Evolutionary conservation across 352 stramenopile genomes (phyloP), one percentile per base, ranked within the genome.

Genomic region (Peronosclerospora sorghi): DNA sequence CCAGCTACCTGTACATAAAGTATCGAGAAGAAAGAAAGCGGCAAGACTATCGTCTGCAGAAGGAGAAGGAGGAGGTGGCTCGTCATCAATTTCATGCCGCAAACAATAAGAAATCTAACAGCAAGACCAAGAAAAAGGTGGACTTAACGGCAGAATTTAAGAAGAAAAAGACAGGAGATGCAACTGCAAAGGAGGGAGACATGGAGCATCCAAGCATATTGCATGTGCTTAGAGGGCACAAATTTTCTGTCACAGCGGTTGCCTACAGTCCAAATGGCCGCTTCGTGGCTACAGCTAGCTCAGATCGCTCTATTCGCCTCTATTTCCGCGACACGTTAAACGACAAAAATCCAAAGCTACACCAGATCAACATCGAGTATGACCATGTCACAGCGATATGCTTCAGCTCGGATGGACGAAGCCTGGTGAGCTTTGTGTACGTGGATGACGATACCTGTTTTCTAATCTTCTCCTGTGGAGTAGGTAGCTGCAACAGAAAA

Each of bases 291-390:
- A 90, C 77, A 0, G 65, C 66, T 15, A 85, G 73, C 58, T 77
- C 68, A 2, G 77, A 90, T 48, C 77, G 77, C 51, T 83, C 73
- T 15, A 71, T 87, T 30, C 74, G 74, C 14, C 37, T 90, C 23
- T 82, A 83, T 28, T 56, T 79, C 38, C 71, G 77, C 34, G 77
- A 85, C 5, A 65, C 62, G 14, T 54, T 90, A 12, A 59, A 56
- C 7, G 67, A 80, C 41, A 79, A 84, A 47, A 80, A 78, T 51
- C 56, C 68, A 12, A 68, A 68, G 21, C 42, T 68, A 24, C 71
- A 85, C 35, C 55, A 64, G 18, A 85, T 90, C 49, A 73, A 66
- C 32, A 79, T 85, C 21, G 74, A 86, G 51, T 90, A 87, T 47
- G 77, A 90, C 37, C 69, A 90, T 41, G 77, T 54, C 1, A 86